Conservation (phyloP, 805 yeast genomes). For the Ogataea paraovalis region DNA sequence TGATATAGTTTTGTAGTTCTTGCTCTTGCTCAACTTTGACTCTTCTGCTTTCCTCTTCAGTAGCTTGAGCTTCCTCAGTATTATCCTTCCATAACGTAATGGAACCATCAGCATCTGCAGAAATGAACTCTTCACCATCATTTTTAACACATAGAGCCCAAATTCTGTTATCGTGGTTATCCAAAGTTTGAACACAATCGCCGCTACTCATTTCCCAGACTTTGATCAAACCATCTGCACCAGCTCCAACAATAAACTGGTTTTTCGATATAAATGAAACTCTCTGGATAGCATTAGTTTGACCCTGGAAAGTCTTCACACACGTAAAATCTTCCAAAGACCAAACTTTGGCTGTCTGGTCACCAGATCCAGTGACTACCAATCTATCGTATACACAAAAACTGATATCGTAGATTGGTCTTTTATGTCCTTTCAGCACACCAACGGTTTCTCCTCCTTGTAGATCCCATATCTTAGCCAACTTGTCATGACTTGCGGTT, state of each 20-base stretch:
- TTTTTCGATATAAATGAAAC: conserved; percentile 64
- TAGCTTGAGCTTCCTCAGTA: conserved; percentile 64
- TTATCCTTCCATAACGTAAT: conserved; percentile 86
- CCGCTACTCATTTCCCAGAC: conserved; percentile 79
- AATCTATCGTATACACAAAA: conserved; percentile 79
- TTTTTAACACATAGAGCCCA: conserved; percentile 78
- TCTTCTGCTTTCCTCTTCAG: conserved; percentile 52
- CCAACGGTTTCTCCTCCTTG: conserved; percentile 86
- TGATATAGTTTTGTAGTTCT: conserved; percentile 69
- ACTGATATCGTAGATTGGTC: conserved; percentile 91
- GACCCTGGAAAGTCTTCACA: conserved; percentile 85
- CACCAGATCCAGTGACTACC: conserved; percentile 85
- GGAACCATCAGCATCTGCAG: conserved; percentile 95
- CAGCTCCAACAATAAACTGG: conserved; percentile 69
- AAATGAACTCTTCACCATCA: conserved; percentile 66
- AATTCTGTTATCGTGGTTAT: conserved; percentile 87
- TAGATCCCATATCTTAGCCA: conserved; percentile 85
- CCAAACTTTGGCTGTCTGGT: conserved; percentile 88
- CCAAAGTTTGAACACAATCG: conserved; percentile 80
- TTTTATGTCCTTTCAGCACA: conserved; percentile 80
- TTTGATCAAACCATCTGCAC: conserved; percentile 93
- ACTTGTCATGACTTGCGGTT: conserved; percentile 90
- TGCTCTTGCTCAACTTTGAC: conserved; percentile 82
- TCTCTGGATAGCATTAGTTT: conserved; percentile 87
- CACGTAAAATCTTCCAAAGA: conserved; percentile 74